A percentile compares a stretch with the other conserved stretches of the same genome.
Evolutionary conservation across 805 yeast genomes (phyloP).

Genomic region (Scheffersomyces coipomensis): DNA sequence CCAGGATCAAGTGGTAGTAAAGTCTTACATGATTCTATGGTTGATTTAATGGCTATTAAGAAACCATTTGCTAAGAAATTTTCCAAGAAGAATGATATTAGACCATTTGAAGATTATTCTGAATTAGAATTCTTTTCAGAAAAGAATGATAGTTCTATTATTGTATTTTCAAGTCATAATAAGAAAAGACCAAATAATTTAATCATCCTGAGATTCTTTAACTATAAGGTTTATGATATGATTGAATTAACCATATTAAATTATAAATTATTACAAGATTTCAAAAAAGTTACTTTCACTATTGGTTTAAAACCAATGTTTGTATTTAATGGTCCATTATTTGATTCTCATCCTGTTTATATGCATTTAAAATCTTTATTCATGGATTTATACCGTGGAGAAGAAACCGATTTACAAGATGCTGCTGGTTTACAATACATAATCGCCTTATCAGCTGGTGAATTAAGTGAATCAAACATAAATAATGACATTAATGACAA

Average conservation of each 20-base stretch:
- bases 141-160: conserved; percentile 85
- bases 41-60: conserved; percentile 84
- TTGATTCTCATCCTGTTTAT: conserved; percentile 85
- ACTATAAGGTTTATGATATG: conserved; percentile 90
- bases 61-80: conserved; percentile 89
- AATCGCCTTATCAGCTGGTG: conserved; percentile 74
- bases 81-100: conserved; percentile 80
- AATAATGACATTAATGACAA: conserved; percentile 82
- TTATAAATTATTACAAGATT: conserved; percentile 70
- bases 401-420: conserved; percentile 77
- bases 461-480: too few relatives aligned
- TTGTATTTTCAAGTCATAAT: conserved; percentile 76
- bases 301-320: conserved; percentile 94
- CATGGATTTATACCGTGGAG: conserved; percentile 87
- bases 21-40: conserved; percentile 81
- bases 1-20: conserved; percentile 85
- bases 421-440: conserved; percentile 94
- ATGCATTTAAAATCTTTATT: conserved; percentile 85
- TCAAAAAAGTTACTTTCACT: conserved; percentile 75
- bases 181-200: conserved; percentile 92
- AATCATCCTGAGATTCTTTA: conserved; percentile 86
- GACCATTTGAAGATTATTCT: conserved; percentile 89
- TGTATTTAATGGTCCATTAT: conserved; percentile 86
- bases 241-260: conserved; percentile 77
- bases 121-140: conserved; percentile 89